A percentile compares a stretch with the other conserved stretches of the same genome.
Conservation (phyloP, 371 early-diverging fungal genomes). For the Apophysomyces variabilis region DNA sequence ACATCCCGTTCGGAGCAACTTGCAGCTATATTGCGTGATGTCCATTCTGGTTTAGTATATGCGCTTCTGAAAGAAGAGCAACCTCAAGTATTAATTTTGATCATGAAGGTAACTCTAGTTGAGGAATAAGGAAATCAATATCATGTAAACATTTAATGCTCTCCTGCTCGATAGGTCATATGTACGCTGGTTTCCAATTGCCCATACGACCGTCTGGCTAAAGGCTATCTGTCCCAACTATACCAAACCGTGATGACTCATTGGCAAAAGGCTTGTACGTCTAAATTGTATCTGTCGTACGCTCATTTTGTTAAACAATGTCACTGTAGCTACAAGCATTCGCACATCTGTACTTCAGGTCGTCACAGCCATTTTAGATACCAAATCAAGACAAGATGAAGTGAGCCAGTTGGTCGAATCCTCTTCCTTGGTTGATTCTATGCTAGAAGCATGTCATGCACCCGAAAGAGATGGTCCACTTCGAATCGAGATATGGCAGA, state of each 20-base stretch:
- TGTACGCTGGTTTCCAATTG: slow-evolving; percentile 45
- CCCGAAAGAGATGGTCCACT: slow-evolving; percentile 5
- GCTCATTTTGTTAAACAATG: background rate
- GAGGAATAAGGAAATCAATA: background rate
- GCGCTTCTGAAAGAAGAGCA: slow-evolving; percentile 41
- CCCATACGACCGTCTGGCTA: slow-evolving; percentile 52
- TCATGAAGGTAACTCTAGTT: slow-evolving; percentile 36
- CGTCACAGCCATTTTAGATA: slow-evolving; percentile 40
- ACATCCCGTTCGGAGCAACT: slow-evolving; percentile 51
- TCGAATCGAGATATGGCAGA: slow-evolving; percentile 23
- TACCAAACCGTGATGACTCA: slow-evolving; percentile 30
- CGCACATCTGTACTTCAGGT: slow-evolving; percentile 41
- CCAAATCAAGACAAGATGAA: slow-evolving; percentile 19
- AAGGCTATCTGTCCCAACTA: slow-evolving; percentile 36
- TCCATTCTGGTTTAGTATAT: slow-evolving; percentile 46
- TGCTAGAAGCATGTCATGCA: slow-evolving; percentile 16
- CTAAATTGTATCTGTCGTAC: background rate
- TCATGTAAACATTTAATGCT: background rate
- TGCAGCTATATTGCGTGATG: slow-evolving; percentile 46
- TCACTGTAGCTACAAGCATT: slow-evolving; percentile 6
- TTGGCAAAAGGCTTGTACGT: slow-evolving; percentile 18
- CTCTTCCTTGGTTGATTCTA: slow-evolving; percentile 13
- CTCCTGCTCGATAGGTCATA: slow-evolving; percentile 18
- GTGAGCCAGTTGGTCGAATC: slow-evolving; percentile 11
- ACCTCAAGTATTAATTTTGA: slow-evolving; percentile 27